Evolutionary conservation across 768 basidiomycete genomes (phyloP).

Genomic region (Coprinellus micaceus): DNA sequence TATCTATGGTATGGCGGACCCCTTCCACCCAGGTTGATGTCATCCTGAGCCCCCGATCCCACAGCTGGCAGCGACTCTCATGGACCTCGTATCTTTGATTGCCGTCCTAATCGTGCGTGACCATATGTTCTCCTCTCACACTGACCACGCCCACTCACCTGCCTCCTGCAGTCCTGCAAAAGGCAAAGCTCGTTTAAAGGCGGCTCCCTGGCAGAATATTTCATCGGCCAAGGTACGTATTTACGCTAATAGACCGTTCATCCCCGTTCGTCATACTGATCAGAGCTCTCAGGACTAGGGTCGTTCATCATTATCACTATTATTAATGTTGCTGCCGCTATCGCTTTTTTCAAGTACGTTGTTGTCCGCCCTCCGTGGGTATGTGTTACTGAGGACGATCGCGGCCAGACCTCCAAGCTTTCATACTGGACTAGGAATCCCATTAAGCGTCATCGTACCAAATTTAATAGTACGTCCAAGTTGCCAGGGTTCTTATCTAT

Average conservation of each 20-base stretch:
- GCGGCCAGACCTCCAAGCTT: constrained; percentile 24
- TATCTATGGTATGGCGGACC: constrained; percentile 19
- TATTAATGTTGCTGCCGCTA: constrained; percentile 30
- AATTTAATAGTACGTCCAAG: constrained; percentile 31
- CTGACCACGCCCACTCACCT: neutral
- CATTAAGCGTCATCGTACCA: constrained; percentile 32
- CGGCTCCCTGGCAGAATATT: constrained; percentile 18
- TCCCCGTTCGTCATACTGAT: neutral
- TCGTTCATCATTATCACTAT: constrained; percentile 29
- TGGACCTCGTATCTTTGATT: constrained; percentile 36
- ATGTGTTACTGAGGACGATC: neutral
- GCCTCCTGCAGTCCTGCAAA: constrained; percentile 23
- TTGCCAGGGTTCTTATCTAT: neutral
- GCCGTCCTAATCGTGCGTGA: constrained; percentile 30
- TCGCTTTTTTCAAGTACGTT: constrained; percentile 33
- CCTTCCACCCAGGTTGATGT: neutral
- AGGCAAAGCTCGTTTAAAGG: constrained; percentile 22
- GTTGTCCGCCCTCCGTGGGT: neutral
- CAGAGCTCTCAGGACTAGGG: constrained; percentile 23
- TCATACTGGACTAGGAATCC: constrained; percentile 35
- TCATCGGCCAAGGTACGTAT: constrained; percentile 33
- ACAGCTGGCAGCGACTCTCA: constrained; percentile 33
- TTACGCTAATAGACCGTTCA: neutral
- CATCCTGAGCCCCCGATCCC: neutral
- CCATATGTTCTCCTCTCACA: neutral